Percentiles rank a stretch among this genome's conserved stretches.
phyloP scores from a whole-genome alignment of 495 filamentous ascomycete species.

The Haplographium delicatum region DNA sequence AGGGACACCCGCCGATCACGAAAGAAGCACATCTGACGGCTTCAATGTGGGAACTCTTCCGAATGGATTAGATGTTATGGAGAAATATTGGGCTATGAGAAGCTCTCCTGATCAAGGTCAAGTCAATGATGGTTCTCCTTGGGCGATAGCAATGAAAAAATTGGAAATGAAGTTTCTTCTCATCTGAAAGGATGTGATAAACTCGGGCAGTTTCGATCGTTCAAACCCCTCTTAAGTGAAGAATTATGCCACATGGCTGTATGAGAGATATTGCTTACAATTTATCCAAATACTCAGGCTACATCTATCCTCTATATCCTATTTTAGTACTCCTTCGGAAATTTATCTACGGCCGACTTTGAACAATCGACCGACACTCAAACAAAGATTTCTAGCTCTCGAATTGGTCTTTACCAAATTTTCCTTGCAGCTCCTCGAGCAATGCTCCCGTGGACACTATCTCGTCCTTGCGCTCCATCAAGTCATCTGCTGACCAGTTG shows the following conservation, averaged over 20 bases:
- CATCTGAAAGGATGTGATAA: no score
- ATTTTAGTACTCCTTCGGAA: background rate
- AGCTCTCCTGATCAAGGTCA: background rate
- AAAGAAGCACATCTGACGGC: background rate
- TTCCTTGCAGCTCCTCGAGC: slow-evolving; percentile 2
- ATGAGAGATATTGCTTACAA: no score
- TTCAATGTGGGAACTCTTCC: background rate
- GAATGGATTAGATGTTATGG: slow-evolving; percentile 3
- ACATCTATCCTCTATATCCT: no score
- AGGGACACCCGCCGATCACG: no score
- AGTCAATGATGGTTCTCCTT: background rate
- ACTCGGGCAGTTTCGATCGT: no score
- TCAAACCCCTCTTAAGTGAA: no score
- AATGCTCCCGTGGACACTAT: slow-evolving; percentile 26
- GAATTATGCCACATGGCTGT: no score
- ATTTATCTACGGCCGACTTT: background rate
- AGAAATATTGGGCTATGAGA: slow-evolving; percentile 8
- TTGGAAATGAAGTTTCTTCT: slow-evolving; percentile 1
- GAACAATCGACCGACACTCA: background rate
- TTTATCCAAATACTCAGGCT: no score
- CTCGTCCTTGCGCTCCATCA: slow-evolving; percentile 36
- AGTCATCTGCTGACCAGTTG: slow-evolving; percentile 44
- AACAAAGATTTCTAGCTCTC: background rate
- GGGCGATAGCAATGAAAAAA: slow-evolving; percentile 9
- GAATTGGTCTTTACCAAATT: slow-evolving; percentile 3